Percentiles rank a stretch among this genome's conserved stretches.
Conservation (phyloP, 2,329 filamentous ascomycete species). For the Taxawa tesnikishii region DNA sequence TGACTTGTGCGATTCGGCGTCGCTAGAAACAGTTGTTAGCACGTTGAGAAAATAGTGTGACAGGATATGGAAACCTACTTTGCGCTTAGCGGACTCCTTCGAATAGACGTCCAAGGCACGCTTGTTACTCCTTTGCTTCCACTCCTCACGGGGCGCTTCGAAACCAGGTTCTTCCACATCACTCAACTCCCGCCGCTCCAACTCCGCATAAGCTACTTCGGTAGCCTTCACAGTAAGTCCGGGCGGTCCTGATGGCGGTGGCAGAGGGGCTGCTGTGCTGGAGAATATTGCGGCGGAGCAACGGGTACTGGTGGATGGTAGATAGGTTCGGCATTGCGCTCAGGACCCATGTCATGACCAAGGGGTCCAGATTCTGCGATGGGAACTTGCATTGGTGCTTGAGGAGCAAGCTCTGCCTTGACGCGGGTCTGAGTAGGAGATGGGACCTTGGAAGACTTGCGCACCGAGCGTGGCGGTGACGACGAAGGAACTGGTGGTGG, state of each 20-base stretch:
- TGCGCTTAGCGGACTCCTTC: slow-evolving; percentile 51
- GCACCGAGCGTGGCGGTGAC: slow-evolving; percentile 2
- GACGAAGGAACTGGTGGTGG: slow-evolving; percentile 5
- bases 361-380: too few relatives aligned
- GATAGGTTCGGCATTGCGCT: slow-evolving; percentile 2
- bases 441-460: slow-evolving; percentile 4
- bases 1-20: slow-evolving; percentile 42
- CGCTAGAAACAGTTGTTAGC: slow-evolving; percentile 32
- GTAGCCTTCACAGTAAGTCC: slow-evolving; percentile 31
- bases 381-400: background rate
- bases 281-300: slow-evolving; percentile 3
- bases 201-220: slow-evolving; percentile 44
- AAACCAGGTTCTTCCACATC: slow-evolving; percentile 44
- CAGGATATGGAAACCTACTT: slow-evolving; percentile 32
- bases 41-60: slow-evolving; percentile 1
- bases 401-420: slow-evolving; percentile 8
- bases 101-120: slow-evolving; percentile 55
- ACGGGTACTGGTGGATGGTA: background rate
- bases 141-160: slow-evolving; percentile 41
- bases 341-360: too few relatives aligned
- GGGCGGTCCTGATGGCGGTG: slow-evolving; percentile 19
- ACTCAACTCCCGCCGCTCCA: slow-evolving; percentile 52
- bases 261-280: slow-evolving; percentile 6
- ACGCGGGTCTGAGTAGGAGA: slow-evolving; percentile 11
- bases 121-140: slow-evolving; percentile 45